Conservation (phyloP, 164 flowering plant genomes). For the Chimonanthus praecox region DNA sequence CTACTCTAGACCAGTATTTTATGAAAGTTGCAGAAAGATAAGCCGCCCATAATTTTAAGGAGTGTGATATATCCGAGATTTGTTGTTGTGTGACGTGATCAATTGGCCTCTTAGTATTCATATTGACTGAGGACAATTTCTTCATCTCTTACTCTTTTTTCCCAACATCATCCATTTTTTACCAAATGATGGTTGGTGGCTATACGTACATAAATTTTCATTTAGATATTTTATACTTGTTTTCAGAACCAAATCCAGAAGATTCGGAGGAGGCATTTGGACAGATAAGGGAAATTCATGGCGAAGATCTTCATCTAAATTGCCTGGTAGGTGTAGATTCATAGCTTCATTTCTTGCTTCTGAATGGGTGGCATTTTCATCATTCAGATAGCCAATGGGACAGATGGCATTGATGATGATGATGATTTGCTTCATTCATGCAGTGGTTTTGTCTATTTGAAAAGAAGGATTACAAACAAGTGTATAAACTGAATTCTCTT, state of each 20-base stretch:
- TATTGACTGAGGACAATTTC: neutral
- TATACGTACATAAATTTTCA: neutral
- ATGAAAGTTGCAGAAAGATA: neutral
- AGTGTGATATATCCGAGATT: neutral
- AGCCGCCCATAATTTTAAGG: neutral
- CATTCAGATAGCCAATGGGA: no score
- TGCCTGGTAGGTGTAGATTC: slow-evolving; percentile 32
- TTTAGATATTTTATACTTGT: neutral
- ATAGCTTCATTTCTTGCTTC: neutral
- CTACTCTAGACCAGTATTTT: neutral
- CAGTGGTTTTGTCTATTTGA: neutral
- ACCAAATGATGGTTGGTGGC: no score
- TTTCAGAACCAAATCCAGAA: slow-evolving; percentile 29
- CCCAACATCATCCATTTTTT: neutral
- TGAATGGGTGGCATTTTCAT: no score
- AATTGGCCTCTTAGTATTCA: no score
- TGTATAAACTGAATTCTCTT: no score
- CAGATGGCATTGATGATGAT: no score
- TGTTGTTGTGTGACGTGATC: neutral
- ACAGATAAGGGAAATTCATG: slow-evolving; percentile 26
- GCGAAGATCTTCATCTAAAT: slow-evolving; percentile 25
- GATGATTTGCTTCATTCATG: neutral
- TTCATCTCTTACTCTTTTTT: neutral
- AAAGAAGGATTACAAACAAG: neutral
- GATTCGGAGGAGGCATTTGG: slow-evolving; percentile 21